Base-by-base conservation (phyloP, 352 stramenopile genomes). In the Lagenidium sp. region DNA sequence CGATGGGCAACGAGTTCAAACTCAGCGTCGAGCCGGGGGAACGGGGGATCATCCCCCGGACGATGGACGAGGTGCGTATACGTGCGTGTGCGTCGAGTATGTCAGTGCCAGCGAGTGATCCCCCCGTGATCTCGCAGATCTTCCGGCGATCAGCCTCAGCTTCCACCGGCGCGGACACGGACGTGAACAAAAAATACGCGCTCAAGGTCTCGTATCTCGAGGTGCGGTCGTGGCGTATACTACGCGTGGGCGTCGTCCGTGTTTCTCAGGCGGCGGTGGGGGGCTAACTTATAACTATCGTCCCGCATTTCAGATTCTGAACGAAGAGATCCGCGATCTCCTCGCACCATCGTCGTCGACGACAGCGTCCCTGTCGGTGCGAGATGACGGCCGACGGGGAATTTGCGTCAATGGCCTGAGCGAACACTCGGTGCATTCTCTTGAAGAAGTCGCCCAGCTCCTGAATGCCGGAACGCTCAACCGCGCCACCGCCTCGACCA, bases 271-370 rank as follows among this genome's bases (percentile, higher is more conserved):
- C n/a, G n/a, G n/a, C n/a, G n/a, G n/a, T n/a, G n/a, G n/a, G n/a
- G n/a, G n/a, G n/a, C n/a, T n/a, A n/a, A n/a, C n/a, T n/a, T n/a
- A n/a, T n/a, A n/a, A n/a, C n/a, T n/a, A n/a, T n/a, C n/a, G n/a
- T n/a, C n/a, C n/a, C n/a, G n/a, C n/a, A n/a, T n/a, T n/a, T n/a
- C 68, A 98, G 84, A 95, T 99, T 32, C 94, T 98, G 50, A 98
- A 98, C 41, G 95, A 99, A 77, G 87, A 98, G 53, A 84, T 99
- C 41, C 68, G 77, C 11, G 95, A 99, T 63, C 68, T 99, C 21
- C 68, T 99, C 7, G 68, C 55, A 8, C n/a, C n/a, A n/a, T 23
- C 50, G 7, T 16, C 43, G 24, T 40, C 38, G 4, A 4, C 26
- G 16, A 48, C 48, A 25, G 71, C 41, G 24, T 45, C 45, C 28